A percentile compares a stretch with the other conserved stretches of the same genome.
phyloP scores from a whole-genome alignment of 23 red algal genomes.

The Agarophyton chilense region DNA sequence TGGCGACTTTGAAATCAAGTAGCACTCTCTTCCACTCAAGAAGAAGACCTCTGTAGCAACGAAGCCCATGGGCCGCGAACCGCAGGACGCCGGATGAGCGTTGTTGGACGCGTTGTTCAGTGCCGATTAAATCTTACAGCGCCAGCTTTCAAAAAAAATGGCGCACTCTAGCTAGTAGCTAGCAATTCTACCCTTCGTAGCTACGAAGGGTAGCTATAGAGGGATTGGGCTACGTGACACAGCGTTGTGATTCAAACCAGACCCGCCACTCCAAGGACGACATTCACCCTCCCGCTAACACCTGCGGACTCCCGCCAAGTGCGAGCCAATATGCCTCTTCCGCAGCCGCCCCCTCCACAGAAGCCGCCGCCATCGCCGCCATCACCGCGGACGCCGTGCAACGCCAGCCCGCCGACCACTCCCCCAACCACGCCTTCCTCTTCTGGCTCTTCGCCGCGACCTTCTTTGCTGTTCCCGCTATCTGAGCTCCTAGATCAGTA shows the following conservation, averaged over 20 bases:
- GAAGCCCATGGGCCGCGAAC: too few relatives aligned
- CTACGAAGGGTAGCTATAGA: too few relatives aligned
- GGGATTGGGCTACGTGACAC: too few relatives aligned
- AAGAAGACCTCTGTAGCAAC: too few relatives aligned
- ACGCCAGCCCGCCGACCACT: conserved; percentile 9
- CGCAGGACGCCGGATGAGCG: too few relatives aligned
- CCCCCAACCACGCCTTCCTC: conserved; percentile 16
- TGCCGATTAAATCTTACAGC: too few relatives aligned
- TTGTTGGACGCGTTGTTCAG: too few relatives aligned
- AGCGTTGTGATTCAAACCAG: not conserved
- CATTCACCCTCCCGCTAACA: not conserved
- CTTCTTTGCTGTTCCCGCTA: not conserved
- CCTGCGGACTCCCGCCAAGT: not conserved
- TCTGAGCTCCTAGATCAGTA: not conserved
- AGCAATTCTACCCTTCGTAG: too few relatives aligned
- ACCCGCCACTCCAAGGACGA: not conserved
- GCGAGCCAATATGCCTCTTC: not conserved
- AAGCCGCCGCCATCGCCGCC: conserved; percentile 17
- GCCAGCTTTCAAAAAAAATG: too few relatives aligned
- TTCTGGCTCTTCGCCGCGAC: not conserved
- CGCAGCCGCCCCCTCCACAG: conserved; percentile 4
- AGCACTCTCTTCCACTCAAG: too few relatives aligned
- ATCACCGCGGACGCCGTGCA: not conserved
- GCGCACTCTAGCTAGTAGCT: too few relatives aligned
- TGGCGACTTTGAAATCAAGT: too few relatives aligned